Evolutionary conservation across 805 yeast species (phyloP), one percentile per base, ranked within the genome.

Genomic region (Citeromyces matritensis): DNA sequence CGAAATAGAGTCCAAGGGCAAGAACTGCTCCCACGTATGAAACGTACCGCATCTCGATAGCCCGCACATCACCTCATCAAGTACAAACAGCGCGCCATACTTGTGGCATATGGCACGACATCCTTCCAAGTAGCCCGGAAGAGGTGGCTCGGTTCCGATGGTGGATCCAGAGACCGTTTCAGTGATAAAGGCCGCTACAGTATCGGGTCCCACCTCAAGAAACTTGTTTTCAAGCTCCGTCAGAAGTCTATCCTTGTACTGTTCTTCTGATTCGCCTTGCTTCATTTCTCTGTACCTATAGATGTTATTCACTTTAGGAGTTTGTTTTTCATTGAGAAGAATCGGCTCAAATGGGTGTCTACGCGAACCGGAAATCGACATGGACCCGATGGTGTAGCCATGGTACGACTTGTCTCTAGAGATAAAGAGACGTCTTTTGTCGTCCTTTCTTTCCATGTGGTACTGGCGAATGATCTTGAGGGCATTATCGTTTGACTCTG

Each of bases 401-500:
- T 65, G 71, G 42, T 63, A 65, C 4, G 66, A 53, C 34, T 49
- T 47, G 15, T 53, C 45, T 39, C 66, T 51, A 3, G 61, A 48
- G 30, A 62, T 55, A 28, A 55, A 45, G 34, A 58, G 50, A 34
- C 41, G 36, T 37, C 58, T 56, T 23, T 47, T 42, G 7, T 53
- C 44, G 33, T 50, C 49, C 12, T 57, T 57, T 24, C 49, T 52
- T 40, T 58, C 64, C 26, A 48, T 39, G 35, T 48, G 53, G 39
- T 58, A 57, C 41, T 57, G 63, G 37, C 48, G 42, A 13, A 80
- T 80, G 47, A 74, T 73, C 45, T 74, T 74, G 39, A 74, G 47
- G 3, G 83, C 83, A 15, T 81, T 81, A 44, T 74, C 83, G 42
- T 75, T 74, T 30, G 83, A 81, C 45, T 74, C 83, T 14, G 81